Conservation (phyloP, 2,329 filamentous ascomycete genomes). For the Cladosporium velox region DNA sequence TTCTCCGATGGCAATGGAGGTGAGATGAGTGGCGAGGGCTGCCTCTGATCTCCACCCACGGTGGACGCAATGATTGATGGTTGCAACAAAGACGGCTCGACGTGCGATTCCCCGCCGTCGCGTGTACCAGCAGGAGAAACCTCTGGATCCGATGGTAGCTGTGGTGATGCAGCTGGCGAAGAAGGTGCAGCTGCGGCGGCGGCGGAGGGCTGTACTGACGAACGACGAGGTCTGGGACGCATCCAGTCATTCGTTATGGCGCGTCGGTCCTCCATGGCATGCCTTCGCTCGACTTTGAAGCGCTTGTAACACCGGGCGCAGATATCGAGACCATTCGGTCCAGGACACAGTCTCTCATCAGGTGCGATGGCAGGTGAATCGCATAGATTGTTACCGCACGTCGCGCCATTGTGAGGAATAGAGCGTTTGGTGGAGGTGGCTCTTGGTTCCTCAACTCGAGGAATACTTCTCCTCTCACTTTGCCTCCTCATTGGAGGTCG, state of each 20-base stretch:
- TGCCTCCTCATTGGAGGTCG: slow-evolving; percentile 4
- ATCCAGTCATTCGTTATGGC: slow-evolving; percentile 14
- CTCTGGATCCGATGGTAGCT: not conserved
- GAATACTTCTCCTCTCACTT: slow-evolving; percentile 12
- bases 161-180: not conserved
- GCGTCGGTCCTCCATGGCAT: slow-evolving; percentile 18
- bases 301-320: slow-evolving; percentile 15
- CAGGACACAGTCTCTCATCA: slow-evolving; percentile 10
- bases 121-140: not conserved
- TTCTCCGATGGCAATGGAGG: slow-evolving; percentile 4
- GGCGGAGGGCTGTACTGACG: not conserved
- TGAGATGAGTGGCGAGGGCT: slow-evolving; percentile 9
- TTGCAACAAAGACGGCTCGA: slow-evolving; percentile 2
- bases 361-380: slow-evolving; percentile 5
- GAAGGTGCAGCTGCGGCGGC: too few species aligned
- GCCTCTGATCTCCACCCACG: not conserved
- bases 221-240: slow-evolving; percentile 3
- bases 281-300: slow-evolving; percentile 15
- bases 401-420: slow-evolving; percentile 15
- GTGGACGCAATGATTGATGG: not conserved
- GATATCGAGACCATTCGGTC: slow-evolving; percentile 9
- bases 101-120: not conserved
- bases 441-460: slow-evolving; percentile 3
- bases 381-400: slow-evolving; percentile 7
- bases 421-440: slow-evolving; percentile 9